Evolutionary conservation across 176 grass and related monocot species (phyloP).

Genomic region (Rhynchospora pubera): DNA sequence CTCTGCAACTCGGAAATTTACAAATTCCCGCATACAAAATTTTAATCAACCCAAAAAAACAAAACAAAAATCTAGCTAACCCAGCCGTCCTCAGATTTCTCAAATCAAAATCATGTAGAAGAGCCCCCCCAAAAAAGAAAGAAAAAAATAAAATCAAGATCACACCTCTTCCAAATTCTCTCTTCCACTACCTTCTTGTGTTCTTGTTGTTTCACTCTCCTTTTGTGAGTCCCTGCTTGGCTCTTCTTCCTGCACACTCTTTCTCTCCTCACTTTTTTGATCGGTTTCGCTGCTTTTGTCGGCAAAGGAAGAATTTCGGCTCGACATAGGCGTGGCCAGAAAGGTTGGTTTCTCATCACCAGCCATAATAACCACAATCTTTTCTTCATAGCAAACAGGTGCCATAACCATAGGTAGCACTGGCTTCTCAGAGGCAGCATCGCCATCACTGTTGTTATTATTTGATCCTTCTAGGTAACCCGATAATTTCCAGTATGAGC

Average conservation of each 20-base stretch:
- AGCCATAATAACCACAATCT: conserved; percentile 95
- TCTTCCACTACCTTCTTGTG: conserved; percentile 31
- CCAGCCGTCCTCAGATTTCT: conserved; percentile 12
- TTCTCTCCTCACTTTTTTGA: conserved; percentile 30
- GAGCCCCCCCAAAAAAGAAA: conserved; percentile 12
- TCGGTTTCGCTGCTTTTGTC: conserved; percentile 31
- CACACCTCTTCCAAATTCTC: conserved; percentile 39
- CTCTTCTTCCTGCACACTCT: conserved; percentile 22
- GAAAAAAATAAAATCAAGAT: conserved; percentile 23
- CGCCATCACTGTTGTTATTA: conserved; percentile 11
- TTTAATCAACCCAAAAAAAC: not conserved
- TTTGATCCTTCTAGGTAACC: conserved; percentile 48
- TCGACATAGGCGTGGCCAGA: conserved; percentile 79
- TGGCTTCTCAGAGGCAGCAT: conserved; percentile 26
- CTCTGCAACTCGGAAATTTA: conserved; percentile 9
- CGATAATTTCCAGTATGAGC: conserved; percentile 94
- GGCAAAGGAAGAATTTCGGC: conserved; percentile 61
- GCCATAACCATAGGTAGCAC: conserved; percentile 18
- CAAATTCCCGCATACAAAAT: conserved; percentile 15
- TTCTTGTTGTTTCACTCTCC: conserved; percentile 32
- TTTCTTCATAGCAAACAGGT: conserved; percentile 58
- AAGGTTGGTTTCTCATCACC: conserved; percentile 85
- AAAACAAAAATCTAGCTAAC: conserved; percentile 35
- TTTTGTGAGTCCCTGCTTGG: conserved; percentile 15
- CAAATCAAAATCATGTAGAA: not conserved